Percentiles rank a stretch among this genome's conserved stretches.
phyloP scores from a whole-genome alignment of 208 protist species.

The Leishmania arabica region DNA sequence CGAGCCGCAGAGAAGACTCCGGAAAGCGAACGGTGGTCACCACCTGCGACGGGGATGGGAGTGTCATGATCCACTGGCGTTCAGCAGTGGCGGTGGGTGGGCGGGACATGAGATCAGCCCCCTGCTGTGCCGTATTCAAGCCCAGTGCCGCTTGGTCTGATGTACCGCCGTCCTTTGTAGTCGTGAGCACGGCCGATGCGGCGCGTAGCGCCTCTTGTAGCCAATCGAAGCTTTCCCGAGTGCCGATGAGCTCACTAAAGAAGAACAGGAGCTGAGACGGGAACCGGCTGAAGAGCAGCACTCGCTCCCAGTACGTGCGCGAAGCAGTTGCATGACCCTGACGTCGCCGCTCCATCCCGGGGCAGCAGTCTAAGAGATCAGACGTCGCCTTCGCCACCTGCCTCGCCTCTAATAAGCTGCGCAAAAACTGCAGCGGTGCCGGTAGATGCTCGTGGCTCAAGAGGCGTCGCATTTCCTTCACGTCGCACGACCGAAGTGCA shows the following conservation, averaged over 20 bases:
- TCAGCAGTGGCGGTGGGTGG: neutral
- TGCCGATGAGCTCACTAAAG: slow-evolving; percentile 35
- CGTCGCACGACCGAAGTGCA: neutral
- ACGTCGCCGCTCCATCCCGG: neutral
- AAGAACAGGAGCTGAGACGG: slow-evolving; percentile 42
- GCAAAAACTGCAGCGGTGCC: slow-evolving; percentile 7
- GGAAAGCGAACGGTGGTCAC: neutral
- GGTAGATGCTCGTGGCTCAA: slow-evolving; percentile 13
- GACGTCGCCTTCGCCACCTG: neutral
- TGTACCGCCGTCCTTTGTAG: neutral
- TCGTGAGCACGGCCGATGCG: neutral
- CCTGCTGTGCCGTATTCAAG: neutral
- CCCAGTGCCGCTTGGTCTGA: neutral
- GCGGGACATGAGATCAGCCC: neutral
- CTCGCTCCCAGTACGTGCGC: slow-evolving; percentile 24
- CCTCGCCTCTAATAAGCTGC: neutral
- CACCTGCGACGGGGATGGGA: neutral
- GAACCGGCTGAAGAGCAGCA: slow-evolving; percentile 24
- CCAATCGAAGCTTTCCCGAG: slow-evolving; percentile 10
- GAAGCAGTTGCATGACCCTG: neutral
- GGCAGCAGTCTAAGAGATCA: neutral
- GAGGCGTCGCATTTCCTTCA: slow-evolving; percentile 4
- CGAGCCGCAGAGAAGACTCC: neutral
- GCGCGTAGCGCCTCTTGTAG: slow-evolving; percentile 16
- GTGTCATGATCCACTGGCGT: slow-evolving; percentile 2